Base-by-base conservation (phyloP, 495 filamentous ascomycete genomes). In the Apodospora peruviana region DNA sequence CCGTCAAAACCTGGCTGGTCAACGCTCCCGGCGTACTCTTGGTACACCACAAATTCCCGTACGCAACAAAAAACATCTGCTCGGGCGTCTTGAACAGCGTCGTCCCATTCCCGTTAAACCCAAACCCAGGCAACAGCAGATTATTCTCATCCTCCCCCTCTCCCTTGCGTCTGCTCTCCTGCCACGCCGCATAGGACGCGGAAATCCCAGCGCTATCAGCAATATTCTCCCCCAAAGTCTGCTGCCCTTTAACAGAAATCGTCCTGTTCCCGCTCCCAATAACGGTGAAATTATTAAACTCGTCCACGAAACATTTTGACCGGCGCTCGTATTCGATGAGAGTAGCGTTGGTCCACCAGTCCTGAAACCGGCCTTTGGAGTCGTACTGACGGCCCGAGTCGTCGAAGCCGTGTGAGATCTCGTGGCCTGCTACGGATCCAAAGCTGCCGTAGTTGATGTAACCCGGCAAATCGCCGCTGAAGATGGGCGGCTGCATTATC, bases 321-420 rank as follows among this genome's bases (percentile, higher is more conserved):
- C 82, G 76, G 47, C 78, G 69, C 40, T 82, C 62, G 56, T 86
- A 90, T 22, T 71, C 77, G 1, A 35, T 49, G 7, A 49, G n/a
- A 27, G 85, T 87, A 43, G 70, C 65, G 10, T 82, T 72, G 38
- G 82, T 78, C 85, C 84, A 88, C 85, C 85, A 90, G 55, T 84
- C 73, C 0, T 77, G 81, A 50, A 74, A 80, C 51, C 83, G 82
- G 35, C 84, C 86, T 17, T 73, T 77, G 57, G 83, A 71, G 51
- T 87, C 82, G 43, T 83, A 87, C 55, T 84, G 76, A 21, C 82
- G 72, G 39, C 86, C 86, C 3, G 71, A 80, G 24, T 75, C 82
- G 61, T 90, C 86, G 53, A 90, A 88, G 14, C 83, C 83, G 61
- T 90, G 86, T 3, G 79, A 83, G 14, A 90, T 74, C 58, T 90